A percentile compares a stretch with the other conserved stretches of the same genome.
Evolutionary conservation across 208 protist genomes (phyloP).

Genomic region (Crithidia fasciculata): DNA sequence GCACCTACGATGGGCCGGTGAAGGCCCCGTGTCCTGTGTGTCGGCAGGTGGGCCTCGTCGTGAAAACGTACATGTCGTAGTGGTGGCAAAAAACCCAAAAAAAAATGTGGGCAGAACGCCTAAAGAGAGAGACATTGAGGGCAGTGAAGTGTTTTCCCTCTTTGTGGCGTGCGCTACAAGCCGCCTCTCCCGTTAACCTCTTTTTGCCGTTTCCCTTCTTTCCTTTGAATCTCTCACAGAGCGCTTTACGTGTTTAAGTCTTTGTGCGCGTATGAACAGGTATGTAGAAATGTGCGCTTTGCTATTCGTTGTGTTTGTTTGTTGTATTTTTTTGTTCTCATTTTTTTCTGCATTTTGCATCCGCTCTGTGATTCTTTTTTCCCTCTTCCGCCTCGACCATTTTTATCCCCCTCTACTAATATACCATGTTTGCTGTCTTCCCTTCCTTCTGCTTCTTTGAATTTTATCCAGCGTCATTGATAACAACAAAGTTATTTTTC

Average conservation of each 20-base stretch:
- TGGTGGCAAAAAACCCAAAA: background rate
- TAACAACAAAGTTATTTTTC: background rate
- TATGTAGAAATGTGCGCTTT: no score
- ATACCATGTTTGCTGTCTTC: no score
- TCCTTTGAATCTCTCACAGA: no score
- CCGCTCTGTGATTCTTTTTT: background rate
- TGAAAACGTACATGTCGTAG: conserved; percentile 16
- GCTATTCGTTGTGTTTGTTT: background rate
- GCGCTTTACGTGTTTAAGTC: no score
- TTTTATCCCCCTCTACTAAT: background rate
- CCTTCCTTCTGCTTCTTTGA: background rate
- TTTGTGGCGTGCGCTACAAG: background rate
- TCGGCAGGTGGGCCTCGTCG: conserved; percentile 19
- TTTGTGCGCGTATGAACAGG: no score
- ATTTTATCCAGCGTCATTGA: background rate
- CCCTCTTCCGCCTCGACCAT: background rate
- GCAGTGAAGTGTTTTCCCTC: background rate
- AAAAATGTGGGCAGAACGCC: no score
- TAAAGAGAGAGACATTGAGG: background rate
- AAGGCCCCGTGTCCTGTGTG: conserved; percentile 30
- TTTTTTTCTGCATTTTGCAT: background rate
- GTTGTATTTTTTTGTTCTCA: conserved; percentile 8
- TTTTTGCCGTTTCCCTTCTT: no score
- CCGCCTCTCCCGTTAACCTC: no score
- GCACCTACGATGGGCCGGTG: conserved; percentile 13